Conservation (phyloP, 2,329 filamentous ascomycete genomes). For the Zymoseptoria pseudotritici region DNA sequence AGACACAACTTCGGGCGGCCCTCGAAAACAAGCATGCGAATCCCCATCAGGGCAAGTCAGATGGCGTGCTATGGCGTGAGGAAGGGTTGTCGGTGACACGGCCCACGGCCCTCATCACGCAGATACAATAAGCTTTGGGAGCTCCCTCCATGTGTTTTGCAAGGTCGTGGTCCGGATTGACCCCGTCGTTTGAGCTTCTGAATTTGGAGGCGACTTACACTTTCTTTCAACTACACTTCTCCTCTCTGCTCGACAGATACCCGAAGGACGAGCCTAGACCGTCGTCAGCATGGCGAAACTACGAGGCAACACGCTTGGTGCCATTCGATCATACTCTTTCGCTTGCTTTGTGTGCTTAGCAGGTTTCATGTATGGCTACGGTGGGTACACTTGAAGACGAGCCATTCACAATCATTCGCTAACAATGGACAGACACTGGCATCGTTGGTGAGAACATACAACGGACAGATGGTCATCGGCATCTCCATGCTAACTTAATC, state of each 20-base stretch:
- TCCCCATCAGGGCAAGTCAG: neutral
- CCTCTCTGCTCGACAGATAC: neutral
- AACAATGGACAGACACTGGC: slow-evolving; percentile 28
- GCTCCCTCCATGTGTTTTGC: neutral
- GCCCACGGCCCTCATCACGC: neutral
- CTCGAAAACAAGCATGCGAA: neutral
- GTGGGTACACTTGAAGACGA: neutral
- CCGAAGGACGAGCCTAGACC: neutral
- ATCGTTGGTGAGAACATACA: slow-evolving; percentile 24
- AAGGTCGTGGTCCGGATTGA: neutral
- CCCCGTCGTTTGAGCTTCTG: neutral
- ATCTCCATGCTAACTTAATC: neutral
- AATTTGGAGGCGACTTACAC: neutral
- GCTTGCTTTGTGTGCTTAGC: slow-evolving; percentile 21
- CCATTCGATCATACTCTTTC: slow-evolving; percentile 16
- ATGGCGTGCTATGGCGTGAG: neutral
- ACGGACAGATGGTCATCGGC: neutral
- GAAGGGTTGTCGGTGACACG: neutral
- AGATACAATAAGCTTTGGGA: neutral
- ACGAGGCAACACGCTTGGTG: slow-evolving; percentile 15
- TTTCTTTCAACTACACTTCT: neutral
- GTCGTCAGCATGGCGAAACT: slow-evolving; percentile 17
- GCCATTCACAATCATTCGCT: neutral
- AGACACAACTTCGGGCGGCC: neutral
- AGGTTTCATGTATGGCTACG: slow-evolving; percentile 33